Evolutionary conservation across 345 rosid genomes (phyloP), one percentile per base, ranked within the genome.

Genomic region (Camelina neglecta): DNA sequence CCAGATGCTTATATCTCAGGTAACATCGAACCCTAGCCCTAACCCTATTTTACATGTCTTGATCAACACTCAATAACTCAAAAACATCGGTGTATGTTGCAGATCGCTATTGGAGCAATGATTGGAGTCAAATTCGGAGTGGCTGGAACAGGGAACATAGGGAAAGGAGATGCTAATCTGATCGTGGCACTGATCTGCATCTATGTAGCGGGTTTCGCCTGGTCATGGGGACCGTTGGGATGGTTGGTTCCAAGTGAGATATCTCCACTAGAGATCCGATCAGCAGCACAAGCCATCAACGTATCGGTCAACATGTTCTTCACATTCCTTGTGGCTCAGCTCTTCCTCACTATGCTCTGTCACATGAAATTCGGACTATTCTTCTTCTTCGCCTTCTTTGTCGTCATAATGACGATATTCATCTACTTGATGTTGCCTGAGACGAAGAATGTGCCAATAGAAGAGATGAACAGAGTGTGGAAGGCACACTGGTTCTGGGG

Each of bases 151-250:
- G 77, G 65, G 1, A 71, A 20, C 64, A 42, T 89, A 26, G 68
- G 81, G 6, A 69, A 55, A 20, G 1, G 70, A 64, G 86, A 80
- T 45, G 85, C 86, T 4, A 16, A 20, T 12, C 11, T 47, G 12
- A 60, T 88, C 20, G 89, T 86, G 50, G 61, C 48, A 1, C 44
- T 67, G 21, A 84, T 86, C 44, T 88, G 93, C 64, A 54, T 76
- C 5, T 88, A 81, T 39, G 84, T 85, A 20, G 81, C 85, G 0
- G 93, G 81, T 4, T 86, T 79, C 64, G 90, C 93, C 0, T 86
- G 89, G 87, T 88, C 93, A 8, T 88, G 93, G 93, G 93, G 93
- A 8, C 93, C 93, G 2, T 72, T 88, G 8, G 88, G 90, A 4
- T 86, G 90, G 90, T 13, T 88, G 20, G 87, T 88, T 16, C 93